Evolutionary conservation across 768 basidiomycete genomes (phyloP), one percentile per base, ranked within the genome.

Genomic region (Trametopsis cervina): DNA sequence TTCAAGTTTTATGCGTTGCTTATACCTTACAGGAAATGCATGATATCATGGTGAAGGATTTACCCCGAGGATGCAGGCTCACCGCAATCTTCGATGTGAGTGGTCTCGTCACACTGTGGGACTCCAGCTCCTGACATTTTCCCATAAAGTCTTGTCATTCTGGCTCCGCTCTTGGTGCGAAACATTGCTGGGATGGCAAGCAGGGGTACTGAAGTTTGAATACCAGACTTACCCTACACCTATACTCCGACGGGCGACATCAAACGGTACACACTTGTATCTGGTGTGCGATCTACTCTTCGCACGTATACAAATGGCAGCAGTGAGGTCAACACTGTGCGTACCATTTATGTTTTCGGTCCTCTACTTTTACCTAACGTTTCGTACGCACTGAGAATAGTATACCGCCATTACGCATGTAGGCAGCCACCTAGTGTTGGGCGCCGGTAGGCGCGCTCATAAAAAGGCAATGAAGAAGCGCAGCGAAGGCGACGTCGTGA

Each of bases 191-290:
- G n/a, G n/a, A n/a, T 18, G 13, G 37, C 27, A 42, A 38, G 42
- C 12, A 29, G 52, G 22, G 38, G 24, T 20, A 25, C 10, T 4
- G 10, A 11, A 13, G 6, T 3, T 29, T 25, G 24, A 37, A 23
- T 17, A 33, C 6, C 27, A 66, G 70, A 71, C 55, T 58, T 69
- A 10, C 69, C 69, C 1, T 70, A 68, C 52, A 59, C 69, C 81
- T 97, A 97, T 67, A 90, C 91, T 18, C 95, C 92, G 5, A 90
- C 96, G 68, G 93, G 93, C 42, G 92, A 89, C 60, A 69, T 97
- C 62, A 95, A 97, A 64, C 91, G 95, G 62, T 91, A 93, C 26
- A 94, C 95, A 60, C 68, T 92, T 12, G 81, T 83, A 10, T 76
- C 83, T 9, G 92, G 93, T 91, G 0, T 80, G 89, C 60, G 90